Base-by-base conservation (phyloP, 176 grass and related monocot species). In the Coix lacrymajobi region DNA sequence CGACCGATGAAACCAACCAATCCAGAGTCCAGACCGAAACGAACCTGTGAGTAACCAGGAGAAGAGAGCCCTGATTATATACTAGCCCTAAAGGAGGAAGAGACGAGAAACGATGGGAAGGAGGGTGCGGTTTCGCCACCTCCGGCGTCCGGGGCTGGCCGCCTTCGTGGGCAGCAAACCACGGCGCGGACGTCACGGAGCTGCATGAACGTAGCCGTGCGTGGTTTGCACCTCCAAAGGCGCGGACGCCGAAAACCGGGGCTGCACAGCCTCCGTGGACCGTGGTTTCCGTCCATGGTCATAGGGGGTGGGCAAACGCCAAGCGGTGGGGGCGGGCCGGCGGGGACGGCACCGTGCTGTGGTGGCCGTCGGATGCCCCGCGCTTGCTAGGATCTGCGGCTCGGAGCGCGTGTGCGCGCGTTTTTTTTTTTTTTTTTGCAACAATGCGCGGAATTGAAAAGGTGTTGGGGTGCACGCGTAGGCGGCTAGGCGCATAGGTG, bases 111-210 rank as follows among this genome's bases (percentile, higher is more conserved):
- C 57, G 56, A 57, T 1, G 9, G 33, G 16, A 3, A 39, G n/a
- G 6, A 46, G 34, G 14, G 41, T 70, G 71, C 56, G 87, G 71
- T 17, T 81, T 85, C 2, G 70, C 71, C 82, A 63, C 15, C 19
- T 8, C 34, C 66, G 67, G 8, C 7, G n/a, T n/a, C n/a, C n/a
- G n/a, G n/a, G n/a, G n/a, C n/a, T n/a, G n/a, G n/a, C n/a, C n/a
- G n/a, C n/a, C 81, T 56, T 74, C 51, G 39, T 89, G 78, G 28
- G 88, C 3, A 76, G 82, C 31, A 85, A 89, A 85, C 86, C 81
- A 84, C 24, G 66, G 38, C 26, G 26, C 76, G 43, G n/a, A n/a
- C n/a, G n/a, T n/a, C n/a, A n/a, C n/a, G n/a, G n/a, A n/a, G n/a
- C n/a, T n/a, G n/a, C n/a, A n/a, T n/a, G n/a, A n/a, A n/a, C n/a